Base-by-base conservation (phyloP, 257 asterid species). In the Perilla frutescens region DNA sequence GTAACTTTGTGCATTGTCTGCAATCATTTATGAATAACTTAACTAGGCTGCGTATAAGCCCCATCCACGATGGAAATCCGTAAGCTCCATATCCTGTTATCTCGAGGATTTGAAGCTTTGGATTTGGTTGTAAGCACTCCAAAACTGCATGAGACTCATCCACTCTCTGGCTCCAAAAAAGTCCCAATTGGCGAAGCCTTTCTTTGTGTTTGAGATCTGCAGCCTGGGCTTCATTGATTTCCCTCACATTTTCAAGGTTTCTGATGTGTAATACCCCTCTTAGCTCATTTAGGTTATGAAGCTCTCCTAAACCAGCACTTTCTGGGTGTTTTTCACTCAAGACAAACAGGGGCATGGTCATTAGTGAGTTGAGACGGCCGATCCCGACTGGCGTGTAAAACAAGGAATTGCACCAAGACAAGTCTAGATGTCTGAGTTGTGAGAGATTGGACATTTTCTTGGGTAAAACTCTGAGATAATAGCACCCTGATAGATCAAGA, bases 381-480 rank as follows among this genome's bases (percentile, higher is more conserved):
- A 68, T 54, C 12, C 74, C 43, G 0, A 26, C 37, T 26, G 74
- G 74, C 10, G 39, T 34, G 29, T 12, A 41, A 5, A 29, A 15
- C 54, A 68, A 26, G 29, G 74, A 68, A 68, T 54, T 68, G 45
- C 74, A 68, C 26, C 54, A 26, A 0, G 74, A 68, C 61, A 68
- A 26, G n/a, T 68, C 74, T 11, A 68, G 61, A 55, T 68, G 74
- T 5, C 26, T 39, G 54, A 68, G 64, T 41, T 37, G 34, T 5
- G 53, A 4, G 5, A 68, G 74, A 3, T 20, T 54, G 43, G 53
- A 8, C 0, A 54, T 53, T 40, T 40, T 40, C 43, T 68, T 12
- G 50, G 74, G 74, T 48, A 68, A 54, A 11, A 2, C 2, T 54
- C 36, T 39, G 64, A 68, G 55, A 54, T 68, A 68, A 39, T 54